Base-by-base conservation (phyloP, 768 basidiomycete genomes). In the Serendipita indica region DNA sequence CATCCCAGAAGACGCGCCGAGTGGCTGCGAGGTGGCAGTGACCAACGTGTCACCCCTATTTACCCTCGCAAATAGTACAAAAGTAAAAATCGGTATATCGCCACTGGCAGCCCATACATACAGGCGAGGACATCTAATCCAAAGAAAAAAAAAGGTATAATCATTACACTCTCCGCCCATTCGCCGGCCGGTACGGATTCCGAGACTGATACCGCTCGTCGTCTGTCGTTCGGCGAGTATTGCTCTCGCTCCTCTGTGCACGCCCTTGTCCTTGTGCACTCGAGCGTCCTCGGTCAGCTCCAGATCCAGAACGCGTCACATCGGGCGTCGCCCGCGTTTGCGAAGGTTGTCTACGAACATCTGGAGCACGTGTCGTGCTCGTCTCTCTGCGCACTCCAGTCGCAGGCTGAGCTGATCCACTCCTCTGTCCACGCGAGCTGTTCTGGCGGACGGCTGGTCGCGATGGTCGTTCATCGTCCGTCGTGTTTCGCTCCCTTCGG, bases 31-130 rank as follows among this genome's bases (percentile, higher is more conserved):
- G 30, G 49, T 54, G 49, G 49, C 49, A 30, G 49, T 54, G 49
- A 89, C 89, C 66, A 70, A 84, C 45, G 85, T 83, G 63, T 78
- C 96, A 54, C 69, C 96, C 7, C 83, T 86, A 62, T 84, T 82
- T 60, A 72, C 96, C 41, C 73, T 10, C 13, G 10, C 14, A 46
- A 46, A 46, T 14, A 27, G 13, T 10, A 7, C 14, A 10, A 22
- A 28, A 22, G 30, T 16, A 54, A 18, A 28, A 22, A 10, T 54
- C 49, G 49, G 49, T 54, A 54, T 54, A 54, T 54, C 30, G 49
- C 49, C 49, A 54, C 49, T 18, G 30, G n/a, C 10, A 37, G n/a
- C 10, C 10, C 35, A 54, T 54, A 16, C 49, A 54, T 16, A 7
- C 12, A 7, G 30, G 16, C 20, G 30, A 54, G 20, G 20, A 54